A percentile compares a stretch with the other conserved stretches of the same genome.
These are phyloP conservation scores for Jatropha curcas DNA, from an alignment of 345 rosid genomes.

Conservation along the genomic window DNA sequence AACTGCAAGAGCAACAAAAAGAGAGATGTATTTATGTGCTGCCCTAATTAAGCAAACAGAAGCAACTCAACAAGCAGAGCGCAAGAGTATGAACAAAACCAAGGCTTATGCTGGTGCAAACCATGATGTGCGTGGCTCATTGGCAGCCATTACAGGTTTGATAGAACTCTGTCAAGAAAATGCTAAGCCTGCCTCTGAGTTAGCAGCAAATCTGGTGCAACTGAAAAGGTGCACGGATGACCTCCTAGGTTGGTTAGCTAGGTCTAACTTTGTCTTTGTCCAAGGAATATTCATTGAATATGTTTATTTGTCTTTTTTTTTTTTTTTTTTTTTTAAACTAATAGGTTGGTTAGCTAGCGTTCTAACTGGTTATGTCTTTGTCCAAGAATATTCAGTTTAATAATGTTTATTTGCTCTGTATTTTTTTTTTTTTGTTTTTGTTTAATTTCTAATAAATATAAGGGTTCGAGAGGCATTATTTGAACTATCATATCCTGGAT, in stretches of 20 bases:
- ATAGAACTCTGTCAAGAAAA: slow-evolving; percentile 26
- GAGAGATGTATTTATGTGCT: slow-evolving; percentile 45
- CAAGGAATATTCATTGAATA: too few relatives aligned
- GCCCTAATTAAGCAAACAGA: slow-evolving; percentile 42
- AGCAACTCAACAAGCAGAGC: slow-evolving; percentile 53
- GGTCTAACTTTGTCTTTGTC: neutral
- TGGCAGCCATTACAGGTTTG: slow-evolving; percentile 23
- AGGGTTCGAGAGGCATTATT: too few relatives aligned
- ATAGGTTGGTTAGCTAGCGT: too few relatives aligned
- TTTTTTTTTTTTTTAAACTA: neutral
- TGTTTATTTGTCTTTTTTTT: too few relatives aligned
- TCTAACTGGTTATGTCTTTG: too few relatives aligned
- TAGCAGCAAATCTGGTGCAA: slow-evolving; percentile 21
- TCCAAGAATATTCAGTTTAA: too few relatives aligned
- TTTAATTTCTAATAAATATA: too few relatives aligned
- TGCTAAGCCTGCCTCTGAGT: slow-evolving; percentile 14
- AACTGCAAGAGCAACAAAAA: slow-evolving; percentile 38
- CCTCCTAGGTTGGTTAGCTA: slow-evolving; percentile 24
- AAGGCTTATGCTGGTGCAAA: slow-evolving; percentile 31
- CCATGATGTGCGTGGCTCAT: slow-evolving; percentile 32
- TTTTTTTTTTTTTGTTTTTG: too few relatives aligned
- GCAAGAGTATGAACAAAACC: slow-evolving; percentile 47
- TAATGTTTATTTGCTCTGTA: too few relatives aligned
- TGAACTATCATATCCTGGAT: too few relatives aligned
- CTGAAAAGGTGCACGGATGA: slow-evolving; percentile 26